These are phyloP conservation scores for Adansonia digitata DNA, from an alignment of 345 rosid species.

Conservation along the genomic window DNA sequence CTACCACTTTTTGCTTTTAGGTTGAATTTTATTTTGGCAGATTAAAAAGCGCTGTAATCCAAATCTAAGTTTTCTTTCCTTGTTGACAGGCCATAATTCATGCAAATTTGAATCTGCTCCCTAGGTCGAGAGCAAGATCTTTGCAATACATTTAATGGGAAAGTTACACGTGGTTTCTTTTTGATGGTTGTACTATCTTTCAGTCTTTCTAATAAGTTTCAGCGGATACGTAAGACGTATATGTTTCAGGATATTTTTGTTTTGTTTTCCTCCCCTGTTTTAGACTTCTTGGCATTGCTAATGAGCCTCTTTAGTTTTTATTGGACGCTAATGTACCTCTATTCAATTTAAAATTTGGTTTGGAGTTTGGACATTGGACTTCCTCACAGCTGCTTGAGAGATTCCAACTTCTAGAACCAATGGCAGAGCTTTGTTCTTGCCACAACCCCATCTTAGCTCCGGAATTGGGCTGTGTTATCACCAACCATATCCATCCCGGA, in stretches of 20 bases:
- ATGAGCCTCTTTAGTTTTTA: not conserved
- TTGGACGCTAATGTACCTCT: not conserved
- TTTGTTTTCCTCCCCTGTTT: not conserved
- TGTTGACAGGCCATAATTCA: slow-evolving; percentile 28
- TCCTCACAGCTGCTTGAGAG: not conserved
- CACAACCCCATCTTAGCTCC: not conserved
- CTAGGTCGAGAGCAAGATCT: not conserved
- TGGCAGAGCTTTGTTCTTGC: not conserved
- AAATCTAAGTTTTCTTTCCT: not conserved
- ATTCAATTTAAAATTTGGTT: not conserved
- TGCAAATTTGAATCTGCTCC: slow-evolving; percentile 28
- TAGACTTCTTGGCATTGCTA: not conserved
- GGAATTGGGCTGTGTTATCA: not conserved
- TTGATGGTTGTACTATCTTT: not conserved
- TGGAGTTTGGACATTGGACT: not conserved
- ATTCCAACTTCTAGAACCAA: not conserved
- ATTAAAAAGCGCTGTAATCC: not conserved
- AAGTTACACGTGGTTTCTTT: not conserved
- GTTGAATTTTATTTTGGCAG: not conserved
- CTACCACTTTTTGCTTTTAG: not conserved
- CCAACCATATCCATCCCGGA: not conserved
- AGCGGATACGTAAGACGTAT: not conserved
- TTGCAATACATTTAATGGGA: not conserved
- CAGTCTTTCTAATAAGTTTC: not conserved
- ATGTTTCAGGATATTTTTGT: not conserved